A percentile compares a stretch with the other conserved stretches of the same genome.
These are phyloP conservation scores for Friedmanniomyces endolithicus DNA, from an alignment of 495 filamentous ascomycete species.

Conservation along the genomic window DNA sequence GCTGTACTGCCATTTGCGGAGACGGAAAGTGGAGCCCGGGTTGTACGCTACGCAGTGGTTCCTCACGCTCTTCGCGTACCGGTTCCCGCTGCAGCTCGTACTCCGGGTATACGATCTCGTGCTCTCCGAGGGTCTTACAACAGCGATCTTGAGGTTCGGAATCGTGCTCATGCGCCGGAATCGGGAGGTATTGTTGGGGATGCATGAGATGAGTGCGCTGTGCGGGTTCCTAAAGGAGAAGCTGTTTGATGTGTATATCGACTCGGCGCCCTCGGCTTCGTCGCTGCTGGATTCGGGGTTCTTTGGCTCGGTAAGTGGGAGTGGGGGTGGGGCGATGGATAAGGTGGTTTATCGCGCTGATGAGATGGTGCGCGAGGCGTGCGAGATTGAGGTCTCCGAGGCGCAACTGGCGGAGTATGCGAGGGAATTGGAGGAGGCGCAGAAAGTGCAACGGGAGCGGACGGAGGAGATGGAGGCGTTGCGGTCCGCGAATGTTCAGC, in stretches of 20 bases:
- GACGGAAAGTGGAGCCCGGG: slow-evolving; percentile 75
- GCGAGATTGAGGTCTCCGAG: slow-evolving; percentile 70
- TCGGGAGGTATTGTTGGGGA: slow-evolving; percentile 57
- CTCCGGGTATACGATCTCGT: slow-evolving; percentile 95
- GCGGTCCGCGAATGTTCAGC: slow-evolving; percentile 47
- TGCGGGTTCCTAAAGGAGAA: slow-evolving; percentile 86
- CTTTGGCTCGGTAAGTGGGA: slow-evolving; percentile 73
- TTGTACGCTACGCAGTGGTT: slow-evolving; percentile 99
- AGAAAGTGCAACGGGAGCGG: slow-evolving; percentile 59
- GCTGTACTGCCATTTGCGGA: slow-evolving; percentile 85
- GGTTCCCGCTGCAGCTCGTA: slow-evolving; percentile 91
- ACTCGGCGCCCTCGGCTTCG: slow-evolving; percentile 71
- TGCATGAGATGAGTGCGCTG: slow-evolving; percentile 80
- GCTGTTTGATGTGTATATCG: slow-evolving; percentile 92
- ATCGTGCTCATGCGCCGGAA: slow-evolving; percentile 95
- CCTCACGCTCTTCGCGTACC: slow-evolving; percentile 95
- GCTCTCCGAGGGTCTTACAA: slow-evolving; percentile 80
- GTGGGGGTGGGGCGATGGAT: slow-evolving; percentile 42
- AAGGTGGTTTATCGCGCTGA: slow-evolving; percentile 95
- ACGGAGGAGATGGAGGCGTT: slow-evolving; percentile 73
- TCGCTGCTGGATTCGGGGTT: slow-evolving; percentile 93
- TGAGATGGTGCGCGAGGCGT: slow-evolving; percentile 84
- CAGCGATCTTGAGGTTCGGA: slow-evolving; percentile 78
- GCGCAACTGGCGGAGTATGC: slow-evolving; percentile 70
- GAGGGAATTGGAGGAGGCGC: slow-evolving; percentile 83